These are phyloP conservation scores for Pachyrhizus erosus DNA, from an alignment of 306 rosid species.

Conservation along the genomic window DNA sequence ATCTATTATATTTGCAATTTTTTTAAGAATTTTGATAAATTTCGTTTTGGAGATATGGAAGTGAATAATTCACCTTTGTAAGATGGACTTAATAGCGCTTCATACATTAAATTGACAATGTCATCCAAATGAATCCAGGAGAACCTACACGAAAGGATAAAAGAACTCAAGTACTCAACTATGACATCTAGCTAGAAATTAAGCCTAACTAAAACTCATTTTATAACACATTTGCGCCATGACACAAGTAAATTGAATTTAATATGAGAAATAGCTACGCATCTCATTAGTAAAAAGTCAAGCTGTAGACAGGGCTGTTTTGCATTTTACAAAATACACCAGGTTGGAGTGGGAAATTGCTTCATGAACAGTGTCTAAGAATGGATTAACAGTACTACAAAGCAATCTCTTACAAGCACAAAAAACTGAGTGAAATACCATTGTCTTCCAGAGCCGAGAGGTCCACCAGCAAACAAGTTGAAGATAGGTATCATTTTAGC, in stretches of 20 bases:
- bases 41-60: slow-evolving; percentile 2
- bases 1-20: not conserved
- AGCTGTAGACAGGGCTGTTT: not conserved
- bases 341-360: not conserved
- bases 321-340: slow-evolving; percentile 4
- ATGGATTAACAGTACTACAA: slow-evolving; percentile 25
- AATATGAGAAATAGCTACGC: not conserved
- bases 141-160: slow-evolving; percentile 58
- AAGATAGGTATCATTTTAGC: slow-evolving; percentile 98
- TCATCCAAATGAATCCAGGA: slow-evolving; percentile 99
- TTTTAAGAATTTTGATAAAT: not conserved
- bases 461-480: slow-evolving; percentile 97
- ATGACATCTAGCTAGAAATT: slow-evolving; percentile 8
- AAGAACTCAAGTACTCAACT: slow-evolving; percentile 16
- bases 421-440: slow-evolving; percentile 65
- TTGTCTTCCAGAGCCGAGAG: slow-evolving; percentile 92
- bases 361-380: slow-evolving; percentile 2
- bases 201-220: not conserved
- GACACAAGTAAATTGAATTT: slow-evolving; percentile 14
- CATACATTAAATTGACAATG: slow-evolving; percentile 86
- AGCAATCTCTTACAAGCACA: slow-evolving; percentile 25
- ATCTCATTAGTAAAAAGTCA: not conserved
- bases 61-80: slow-evolving; percentile 69
- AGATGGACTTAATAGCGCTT: slow-evolving; percentile 87
- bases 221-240: slow-evolving; percentile 19